Percentiles rank a stretch among this genome's conserved stretches.
Conservation (phyloP, 1,139 yeast species). For the Tardiomyces digboiensis region DNA sequence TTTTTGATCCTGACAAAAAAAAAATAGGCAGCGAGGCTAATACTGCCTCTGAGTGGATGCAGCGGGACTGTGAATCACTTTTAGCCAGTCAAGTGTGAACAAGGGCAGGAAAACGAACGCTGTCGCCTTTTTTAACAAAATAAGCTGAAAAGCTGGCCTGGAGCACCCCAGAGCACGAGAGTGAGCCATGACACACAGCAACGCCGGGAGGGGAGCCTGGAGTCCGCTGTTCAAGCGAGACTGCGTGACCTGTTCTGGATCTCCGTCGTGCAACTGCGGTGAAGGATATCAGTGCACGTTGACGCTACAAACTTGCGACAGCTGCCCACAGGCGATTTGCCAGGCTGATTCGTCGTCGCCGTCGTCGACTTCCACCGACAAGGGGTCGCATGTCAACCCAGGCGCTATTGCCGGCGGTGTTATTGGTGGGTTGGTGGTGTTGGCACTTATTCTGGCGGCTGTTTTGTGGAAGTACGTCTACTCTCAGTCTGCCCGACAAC, state of each 20-base stretch:
- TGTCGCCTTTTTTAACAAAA: no score
- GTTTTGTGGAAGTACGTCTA: conserved; percentile 17
- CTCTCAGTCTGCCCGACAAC: not conserved
- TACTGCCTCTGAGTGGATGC: no score
- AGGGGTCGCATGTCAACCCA: conserved; percentile 6
- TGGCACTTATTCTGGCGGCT: conserved; percentile 16
- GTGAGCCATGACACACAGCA: no score
- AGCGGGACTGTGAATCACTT: no score
- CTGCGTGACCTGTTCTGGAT: conserved; percentile 13
- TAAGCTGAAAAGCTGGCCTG: no score
- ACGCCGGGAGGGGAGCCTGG: no score
- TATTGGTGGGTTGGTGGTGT: conserved; percentile 26
- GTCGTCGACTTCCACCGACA: conserved; percentile 3
- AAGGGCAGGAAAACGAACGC: no score
- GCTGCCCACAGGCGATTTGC: conserved; percentile 21
- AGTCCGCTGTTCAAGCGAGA: conserved; percentile 6
- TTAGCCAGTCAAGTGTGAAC: no score
- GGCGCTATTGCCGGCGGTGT: conserved; percentile 33
- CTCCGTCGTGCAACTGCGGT: conserved; percentile 18
- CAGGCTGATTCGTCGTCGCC: conserved; percentile 6
- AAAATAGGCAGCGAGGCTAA: no score
- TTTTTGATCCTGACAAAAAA: no score
- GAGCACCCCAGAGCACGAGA: no score
- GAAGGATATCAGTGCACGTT: conserved; percentile 19
- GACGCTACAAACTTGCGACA: conserved; percentile 22